Base-by-base conservation (phyloP, 1,139 yeast genomes). In the Geotrichum citri-aurantii region DNA sequence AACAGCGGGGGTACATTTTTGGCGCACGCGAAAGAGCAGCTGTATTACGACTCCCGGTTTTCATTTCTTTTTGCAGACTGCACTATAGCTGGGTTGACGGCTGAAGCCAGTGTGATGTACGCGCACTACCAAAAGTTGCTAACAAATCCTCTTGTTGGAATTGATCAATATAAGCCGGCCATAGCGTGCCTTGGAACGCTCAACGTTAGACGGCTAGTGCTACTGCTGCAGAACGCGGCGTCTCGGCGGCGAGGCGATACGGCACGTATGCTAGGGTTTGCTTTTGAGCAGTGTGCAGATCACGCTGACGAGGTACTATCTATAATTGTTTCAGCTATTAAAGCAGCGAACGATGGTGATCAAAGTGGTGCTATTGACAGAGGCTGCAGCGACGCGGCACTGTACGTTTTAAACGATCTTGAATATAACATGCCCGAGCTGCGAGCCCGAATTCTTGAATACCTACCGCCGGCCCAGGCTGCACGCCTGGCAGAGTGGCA, bases 251-350 rank as follows among this genome's bases (percentile, higher is more conserved):
- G 73, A 19, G 71, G 72, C 11, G 62, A 68, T 10, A 67, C 70
- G 26, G 73, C 73, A 4, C 64, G 72, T 11, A 63, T 68, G 27
- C 67, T 66, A 64, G 70, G 69, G 11, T 70, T 70, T 64, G 72
- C 71, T 12, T 59, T 69, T 37, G 64, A 66, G 21, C 66, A 69
- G 56, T 64, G 44, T 7, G 21, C 21, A 44, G 27, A 14, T 12
- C 12, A 24, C 17, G 24, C 27, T 6, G 48, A 21, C 27, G 48
- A 44, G 27, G 17, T 44, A 44, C 6, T 44, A 44, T n/a, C 5
- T 2, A 33, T 11, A 12, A 14, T 33, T 33, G 17, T 14, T 14
- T 33, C 40, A 33, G 40, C 40, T 33, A n/a, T 33, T n/a, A 12
- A 6, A 12, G 17, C 17, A 8, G 40, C 5, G 6, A 33, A 33